Evolutionary conservation across 1,284 basidiomycete species (phyloP), one percentile per base, ranked within the genome.

Genomic region (Sphagnurus paluster): DNA sequence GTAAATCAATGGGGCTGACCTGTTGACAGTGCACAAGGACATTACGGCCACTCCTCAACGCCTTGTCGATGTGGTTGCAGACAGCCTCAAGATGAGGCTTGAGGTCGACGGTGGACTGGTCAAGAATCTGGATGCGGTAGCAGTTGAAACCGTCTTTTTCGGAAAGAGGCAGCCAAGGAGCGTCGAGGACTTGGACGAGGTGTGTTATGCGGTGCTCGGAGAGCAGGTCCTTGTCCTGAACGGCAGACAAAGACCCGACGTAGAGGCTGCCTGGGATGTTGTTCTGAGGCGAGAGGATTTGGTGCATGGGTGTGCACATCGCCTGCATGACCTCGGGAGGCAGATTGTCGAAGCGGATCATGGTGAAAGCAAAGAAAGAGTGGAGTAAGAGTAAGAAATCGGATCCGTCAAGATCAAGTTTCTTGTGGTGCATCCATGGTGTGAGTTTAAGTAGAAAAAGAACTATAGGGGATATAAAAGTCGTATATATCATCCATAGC

Each of bases 221-320:
- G 25, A 82, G 71, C n/a, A 76, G 62, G 8, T 75, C 70, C 28
- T 59, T 57, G 56, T 82, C 80, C 56, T 72, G 68, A 23, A 71
- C 69, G 1, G 80, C 80, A 2, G 75, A 68, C 43, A 82, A 65
- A 36, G 78, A 80, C 28, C 80, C 79, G 14, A 82, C 63, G 58
- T 73, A 79, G 29, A 82, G 74, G 1, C 67, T 57, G 21, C 79
- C 77, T 4, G 65, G 62, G 23, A 57, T 48, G 35, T 51, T 34
- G 2, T 53, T 56, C 26, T 67, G 56, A 4, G 79, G 69, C 17
- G 81, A 67, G 17, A 83, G 66, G 57, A 88, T 77, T 50, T 74
- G 74, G 65, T 88, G 85, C 85, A 88, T 86, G 0, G 86, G 85
- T 0, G 85, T 88, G 69, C 83, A 87, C 79, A 88, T 84, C 13